Conservation (phyloP, 768 basidiomycete genomes). For the Boletus coccyginus region DNA sequence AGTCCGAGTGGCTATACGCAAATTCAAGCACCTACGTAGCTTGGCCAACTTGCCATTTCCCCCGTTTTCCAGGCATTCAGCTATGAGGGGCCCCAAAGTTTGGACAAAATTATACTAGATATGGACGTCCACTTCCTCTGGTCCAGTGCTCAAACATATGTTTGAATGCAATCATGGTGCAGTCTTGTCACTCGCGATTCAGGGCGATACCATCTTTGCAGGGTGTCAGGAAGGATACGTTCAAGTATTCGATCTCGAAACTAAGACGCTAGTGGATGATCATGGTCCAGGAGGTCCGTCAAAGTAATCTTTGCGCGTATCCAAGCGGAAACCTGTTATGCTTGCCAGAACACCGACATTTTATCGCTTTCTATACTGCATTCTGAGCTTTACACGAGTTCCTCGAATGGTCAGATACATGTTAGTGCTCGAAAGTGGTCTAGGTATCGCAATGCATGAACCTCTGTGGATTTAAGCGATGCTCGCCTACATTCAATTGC, state of each 20-base stretch:
- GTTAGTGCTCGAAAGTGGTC: conserved; percentile 34
- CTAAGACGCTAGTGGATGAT: conserved; percentile 86
- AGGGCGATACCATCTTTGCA: conserved; percentile 82
- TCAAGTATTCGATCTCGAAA: conserved; percentile 88
- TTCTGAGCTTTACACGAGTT: conserved; percentile 62
- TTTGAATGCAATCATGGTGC: conserved; percentile 77
- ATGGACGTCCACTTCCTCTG: conserved; percentile 55
- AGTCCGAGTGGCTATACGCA: too few relatives aligned
- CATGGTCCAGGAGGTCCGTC: conserved; percentile 73
- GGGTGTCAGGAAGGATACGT: conserved; percentile 95
- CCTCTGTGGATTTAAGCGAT: conserved; percentile 48
- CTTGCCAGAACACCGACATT: conserved; percentile 67
- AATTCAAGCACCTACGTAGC: too few relatives aligned
- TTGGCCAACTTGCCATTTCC: too few relatives aligned
- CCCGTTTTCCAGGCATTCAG: too few relatives aligned
- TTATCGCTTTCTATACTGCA: conserved; percentile 74
- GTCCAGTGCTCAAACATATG: conserved; percentile 54
- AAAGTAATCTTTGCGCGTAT: background rate
- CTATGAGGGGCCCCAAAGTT: too few relatives aligned
- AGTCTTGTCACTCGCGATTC: conserved; percentile 72
- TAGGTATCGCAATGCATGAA: background rate
- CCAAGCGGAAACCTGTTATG: background rate
- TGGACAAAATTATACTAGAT: too few relatives aligned
- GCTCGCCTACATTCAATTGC: conserved; percentile 83
- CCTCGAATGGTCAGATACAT: conserved; percentile 68